Evolutionary conservation across 495 filamentous ascomycete genomes (phyloP).

Genomic region (Oidiodendron maius): DNA sequence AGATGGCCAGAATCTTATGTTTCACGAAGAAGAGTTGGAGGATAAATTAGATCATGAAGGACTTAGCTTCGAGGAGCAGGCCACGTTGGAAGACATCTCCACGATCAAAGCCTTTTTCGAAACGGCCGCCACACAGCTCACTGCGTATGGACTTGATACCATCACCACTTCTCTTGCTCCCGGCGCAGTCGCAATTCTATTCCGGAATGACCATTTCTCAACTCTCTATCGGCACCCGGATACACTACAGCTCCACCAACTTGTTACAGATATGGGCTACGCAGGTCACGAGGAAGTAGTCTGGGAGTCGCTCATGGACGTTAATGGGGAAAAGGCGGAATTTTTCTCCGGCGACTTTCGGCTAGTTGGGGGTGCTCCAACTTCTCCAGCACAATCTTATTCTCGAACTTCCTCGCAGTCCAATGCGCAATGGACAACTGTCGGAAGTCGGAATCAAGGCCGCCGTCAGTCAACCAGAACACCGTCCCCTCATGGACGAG

Average conservation of each 20-base stretch:
- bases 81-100: constrained; percentile 69
- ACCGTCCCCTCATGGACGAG: constrained; percentile 13
- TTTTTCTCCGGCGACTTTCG: constrained; percentile 91
- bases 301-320: constrained; percentile 89
- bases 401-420: constrained; percentile 12
- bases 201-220: constrained; percentile 95
- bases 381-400: constrained; percentile 7
- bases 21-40: constrained; percentile 82
- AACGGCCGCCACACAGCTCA: constrained; percentile 79
- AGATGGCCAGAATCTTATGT: constrained; percentile 80
- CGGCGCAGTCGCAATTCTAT: constrained; percentile 79
- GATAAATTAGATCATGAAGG: constrained; percentile 56
- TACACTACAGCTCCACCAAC: constrained; percentile 61
- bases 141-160: constrained; percentile 68
- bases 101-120: constrained; percentile 76
- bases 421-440: constrained; percentile 44
- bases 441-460: constrained; percentile 29
- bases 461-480: constrained; percentile 11
- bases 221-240: constrained; percentile 80
- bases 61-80: constrained; percentile 59
- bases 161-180: constrained; percentile 59
- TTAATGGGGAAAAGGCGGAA: constrained; percentile 75
- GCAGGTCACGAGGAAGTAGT: constrained; percentile 85
- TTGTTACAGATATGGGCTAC: constrained; percentile 92
- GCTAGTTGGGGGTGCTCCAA: constrained; percentile 54